These are phyloP conservation scores for Kalmanozyma brasiliensis DNA, from an alignment of 1,284 basidiomycete species.

Conservation along the genomic window DNA sequence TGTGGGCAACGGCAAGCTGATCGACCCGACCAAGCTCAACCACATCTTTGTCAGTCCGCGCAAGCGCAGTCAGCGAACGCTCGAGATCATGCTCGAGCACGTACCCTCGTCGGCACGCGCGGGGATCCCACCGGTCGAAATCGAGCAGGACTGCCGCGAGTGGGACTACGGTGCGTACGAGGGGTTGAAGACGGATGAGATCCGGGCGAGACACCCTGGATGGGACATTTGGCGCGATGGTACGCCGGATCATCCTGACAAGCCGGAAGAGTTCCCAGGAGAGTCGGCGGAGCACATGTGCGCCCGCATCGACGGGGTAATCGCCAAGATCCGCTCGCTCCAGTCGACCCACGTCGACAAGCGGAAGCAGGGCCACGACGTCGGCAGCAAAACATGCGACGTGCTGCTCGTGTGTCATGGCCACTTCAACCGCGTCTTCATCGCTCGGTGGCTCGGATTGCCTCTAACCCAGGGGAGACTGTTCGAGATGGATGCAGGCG, in stretches of 20 bases:
- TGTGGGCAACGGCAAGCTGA: constrained; percentile 48
- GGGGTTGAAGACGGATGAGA: constrained; percentile 61
- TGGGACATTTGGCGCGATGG: constrained; percentile 67
- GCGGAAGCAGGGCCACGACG: constrained; percentile 43
- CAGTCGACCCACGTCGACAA: constrained; percentile 57
- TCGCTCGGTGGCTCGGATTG: constrained; percentile 62
- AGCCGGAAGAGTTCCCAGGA: constrained; percentile 53
- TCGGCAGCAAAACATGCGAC: constrained; percentile 53
- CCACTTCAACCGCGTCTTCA: constrained; percentile 64
- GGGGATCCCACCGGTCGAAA: constrained; percentile 42
- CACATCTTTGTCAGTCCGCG: constrained; percentile 62
- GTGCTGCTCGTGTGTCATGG: constrained; percentile 65
- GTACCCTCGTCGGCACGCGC: constrained; percentile 32
- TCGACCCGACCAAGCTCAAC: constrained; percentile 55
- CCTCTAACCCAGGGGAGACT: constrained; percentile 52
- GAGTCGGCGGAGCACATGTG: constrained; percentile 62
- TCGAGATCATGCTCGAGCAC: constrained; percentile 58
- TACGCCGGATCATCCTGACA: constrained; percentile 56
- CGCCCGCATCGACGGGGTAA: constrained; percentile 58
- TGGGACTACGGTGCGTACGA: constrained; percentile 68
- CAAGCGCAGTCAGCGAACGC: constrained; percentile 53
- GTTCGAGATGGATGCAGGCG: constrained; percentile 65
- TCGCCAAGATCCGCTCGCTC: constrained; percentile 51
- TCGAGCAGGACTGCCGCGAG: constrained; percentile 60
- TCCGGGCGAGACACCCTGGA: constrained; percentile 49